Evolutionary conservation across 1,284 basidiomycete species (phyloP).

Genomic region (Rhodotorula sp.): DNA sequence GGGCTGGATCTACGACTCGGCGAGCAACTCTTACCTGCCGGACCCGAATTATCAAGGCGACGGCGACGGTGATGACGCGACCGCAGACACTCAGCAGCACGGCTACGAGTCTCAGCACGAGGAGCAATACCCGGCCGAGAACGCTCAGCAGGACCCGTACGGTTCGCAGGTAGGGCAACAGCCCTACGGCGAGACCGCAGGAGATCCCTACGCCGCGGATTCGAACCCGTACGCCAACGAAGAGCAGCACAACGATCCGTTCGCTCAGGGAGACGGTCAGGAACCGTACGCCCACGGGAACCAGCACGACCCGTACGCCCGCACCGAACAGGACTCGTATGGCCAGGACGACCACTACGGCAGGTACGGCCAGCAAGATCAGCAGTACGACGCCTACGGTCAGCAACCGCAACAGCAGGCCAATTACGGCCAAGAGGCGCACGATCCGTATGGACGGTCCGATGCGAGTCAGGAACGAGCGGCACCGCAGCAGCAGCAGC

Average conservation of each 20-base stretch:
- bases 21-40: slow-evolving; percentile 32
- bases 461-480: neutral
- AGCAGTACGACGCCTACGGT: neutral
- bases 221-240: slow-evolving; percentile 15
- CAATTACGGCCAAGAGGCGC: neutral
- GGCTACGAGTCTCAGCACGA: no score
- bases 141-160: neutral
- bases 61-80: neutral
- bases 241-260: slow-evolving; percentile 10
- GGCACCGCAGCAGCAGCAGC: neutral
- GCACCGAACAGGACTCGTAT: neutral
- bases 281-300: neutral
- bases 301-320: neutral
- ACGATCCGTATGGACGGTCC: neutral
- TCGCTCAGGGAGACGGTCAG: neutral
- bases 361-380: neutral
- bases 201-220: slow-evolving; percentile 7
- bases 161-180: no score
- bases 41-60: slow-evolving; percentile 28
- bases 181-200: neutral
- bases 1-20: slow-evolving; percentile 36
- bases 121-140: no score
- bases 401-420: neutral
- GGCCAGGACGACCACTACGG: neutral
- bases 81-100: no score